A percentile compares a stretch with the other conserved stretches of the same genome.
These are phyloP conservation scores for Cytospora paraplurivora DNA, from an alignment of 2,329 filamentous ascomycete genomes.

Conservation along the genomic window DNA sequence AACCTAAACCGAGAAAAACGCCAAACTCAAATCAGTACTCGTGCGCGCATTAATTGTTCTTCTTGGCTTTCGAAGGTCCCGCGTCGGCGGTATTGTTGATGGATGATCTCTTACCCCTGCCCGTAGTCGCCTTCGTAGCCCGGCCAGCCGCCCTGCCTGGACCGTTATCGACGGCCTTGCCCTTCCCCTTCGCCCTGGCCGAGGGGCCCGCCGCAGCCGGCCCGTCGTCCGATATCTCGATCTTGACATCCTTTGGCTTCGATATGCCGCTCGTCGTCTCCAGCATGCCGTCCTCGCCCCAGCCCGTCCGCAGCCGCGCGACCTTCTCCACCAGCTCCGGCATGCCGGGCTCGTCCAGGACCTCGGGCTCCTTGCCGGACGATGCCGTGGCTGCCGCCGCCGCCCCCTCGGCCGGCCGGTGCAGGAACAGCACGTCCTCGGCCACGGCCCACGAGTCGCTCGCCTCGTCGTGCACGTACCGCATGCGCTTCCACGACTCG, in stretches of 20 bases:
- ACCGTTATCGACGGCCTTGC: slow-evolving; percentile 28
- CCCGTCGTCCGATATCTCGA: slow-evolving; percentile 31
- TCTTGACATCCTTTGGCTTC: slow-evolving; percentile 33
- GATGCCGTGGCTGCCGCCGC: slow-evolving; percentile 8
- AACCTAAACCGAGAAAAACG: slow-evolving; percentile 21
- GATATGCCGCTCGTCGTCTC: slow-evolving; percentile 36
- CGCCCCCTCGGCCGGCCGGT: slow-evolving; percentile 28
- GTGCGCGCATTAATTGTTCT: slow-evolving; percentile 18
- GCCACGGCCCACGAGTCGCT: slow-evolving; percentile 76
- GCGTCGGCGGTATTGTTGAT: slow-evolving; percentile 16
- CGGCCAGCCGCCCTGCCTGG: background rate
- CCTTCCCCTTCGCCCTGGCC: slow-evolving; percentile 36
- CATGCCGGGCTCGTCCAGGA: slow-evolving; percentile 11
- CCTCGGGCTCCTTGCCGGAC: slow-evolving; percentile 20
- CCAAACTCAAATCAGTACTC: slow-evolving; percentile 26
- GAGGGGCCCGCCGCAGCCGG: slow-evolving; percentile 14
- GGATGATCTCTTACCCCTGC: slow-evolving; percentile 27
- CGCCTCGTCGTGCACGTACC: slow-evolving; percentile 81
- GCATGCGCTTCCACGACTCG: slow-evolving; percentile 78
- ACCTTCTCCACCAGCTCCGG: slow-evolving; percentile 29
- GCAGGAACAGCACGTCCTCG: slow-evolving; percentile 68
- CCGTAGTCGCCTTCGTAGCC: slow-evolving; percentile 15
- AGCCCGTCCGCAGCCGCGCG: slow-evolving; percentile 32
- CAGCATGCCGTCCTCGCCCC: slow-evolving; percentile 38
- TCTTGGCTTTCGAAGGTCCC: slow-evolving; percentile 22